Conservation (phyloP, 441 rosid genomes). For the Erodium chrysanthum region DNA sequence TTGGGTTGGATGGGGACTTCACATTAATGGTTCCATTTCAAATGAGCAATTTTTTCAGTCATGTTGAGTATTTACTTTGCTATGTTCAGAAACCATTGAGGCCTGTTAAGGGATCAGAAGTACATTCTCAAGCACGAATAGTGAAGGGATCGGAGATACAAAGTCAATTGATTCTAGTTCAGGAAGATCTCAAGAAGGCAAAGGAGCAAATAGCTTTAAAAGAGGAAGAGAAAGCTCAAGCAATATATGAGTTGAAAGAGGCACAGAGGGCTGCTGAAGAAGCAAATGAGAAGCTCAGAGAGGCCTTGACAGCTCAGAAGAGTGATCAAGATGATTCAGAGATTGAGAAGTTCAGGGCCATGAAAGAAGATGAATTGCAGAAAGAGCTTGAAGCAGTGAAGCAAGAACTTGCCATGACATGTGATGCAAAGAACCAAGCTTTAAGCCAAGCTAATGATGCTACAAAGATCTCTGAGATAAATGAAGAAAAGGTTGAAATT, state of each 20-base stretch:
- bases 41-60: too few relatives aligned
- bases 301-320: slow-evolving; percentile 74
- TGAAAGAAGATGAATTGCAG: slow-evolving; percentile 59
- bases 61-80: slow-evolving; percentile 20
- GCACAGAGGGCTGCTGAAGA: slow-evolving; percentile 51
- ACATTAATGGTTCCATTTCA: too few relatives aligned
- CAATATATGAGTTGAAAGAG: slow-evolving; percentile 57
- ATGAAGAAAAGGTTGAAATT: slow-evolving; percentile 61
- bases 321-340: slow-evolving; percentile 68
- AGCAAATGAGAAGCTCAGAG: slow-evolving; percentile 64
- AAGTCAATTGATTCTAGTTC: slow-evolving; percentile 43
- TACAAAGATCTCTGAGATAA: slow-evolving; percentile 72
- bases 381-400: slow-evolving; percentile 65
- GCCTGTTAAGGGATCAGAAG: slow-evolving; percentile 1
- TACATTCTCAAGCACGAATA: background rate
- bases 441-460: slow-evolving; percentile 74
- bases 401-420: slow-evolving; percentile 60
- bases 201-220: slow-evolving; percentile 54
- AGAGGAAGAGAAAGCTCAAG: slow-evolving; percentile 61
- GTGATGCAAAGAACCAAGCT: slow-evolving; percentile 75
- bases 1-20: too few relatives aligned
- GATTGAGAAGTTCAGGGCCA: slow-evolving; percentile 70
- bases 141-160: slow-evolving; percentile 27
- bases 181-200: slow-evolving; percentile 75
- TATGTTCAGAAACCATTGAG: slow-evolving; percentile 38